Percentiles rank a stretch among this genome's conserved stretches.
Conservation (phyloP, 805 yeast species). For the Kodamaea laetipori region DNA sequence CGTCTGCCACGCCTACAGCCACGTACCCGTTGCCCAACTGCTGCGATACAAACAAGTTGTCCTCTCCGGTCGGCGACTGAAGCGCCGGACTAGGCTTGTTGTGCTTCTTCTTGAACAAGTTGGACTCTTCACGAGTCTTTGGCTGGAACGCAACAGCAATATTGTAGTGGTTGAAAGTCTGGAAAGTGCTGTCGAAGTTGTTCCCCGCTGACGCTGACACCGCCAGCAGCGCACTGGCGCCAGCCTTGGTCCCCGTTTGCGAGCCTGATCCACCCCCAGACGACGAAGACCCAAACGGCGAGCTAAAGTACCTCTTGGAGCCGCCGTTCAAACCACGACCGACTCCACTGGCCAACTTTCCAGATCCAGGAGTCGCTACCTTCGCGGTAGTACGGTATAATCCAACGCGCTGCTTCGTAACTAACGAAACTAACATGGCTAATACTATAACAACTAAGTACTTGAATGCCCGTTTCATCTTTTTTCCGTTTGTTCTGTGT, state of each 20-base stretch:
- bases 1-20: conserved; percentile 87
- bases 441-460: conserved; percentile 20
- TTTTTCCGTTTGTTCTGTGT: conserved; percentile 8
- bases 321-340: conserved; percentile 7
- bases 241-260: conserved; percentile 17
- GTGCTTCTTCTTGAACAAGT: conserved; percentile 38
- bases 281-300: conserved; percentile 20
- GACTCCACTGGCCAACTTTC: conserved; percentile 1
- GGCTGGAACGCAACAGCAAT: conserved; percentile 75
- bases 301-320: conserved; percentile 7
- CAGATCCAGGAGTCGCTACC: neutral
- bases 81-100: conserved; percentile 42
- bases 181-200: conserved; percentile 24
- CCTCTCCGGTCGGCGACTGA: conserved; percentile 69
- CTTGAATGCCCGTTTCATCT: conserved; percentile 11
- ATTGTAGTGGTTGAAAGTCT: conserved; percentile 43
- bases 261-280: conserved; percentile 17
- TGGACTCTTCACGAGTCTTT: conserved; percentile 60
- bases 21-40: conserved; percentile 40
- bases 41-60: conserved; percentile 60
- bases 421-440: conserved; percentile 24
- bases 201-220: conserved; percentile 23
- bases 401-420: conserved; percentile 14
- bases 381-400: conserved; percentile 9
- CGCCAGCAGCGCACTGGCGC: conserved; percentile 17